Evolutionary conservation across 2,329 filamentous ascomycete genomes (phyloP).

Genomic region (Piedraia hortae): DNA sequence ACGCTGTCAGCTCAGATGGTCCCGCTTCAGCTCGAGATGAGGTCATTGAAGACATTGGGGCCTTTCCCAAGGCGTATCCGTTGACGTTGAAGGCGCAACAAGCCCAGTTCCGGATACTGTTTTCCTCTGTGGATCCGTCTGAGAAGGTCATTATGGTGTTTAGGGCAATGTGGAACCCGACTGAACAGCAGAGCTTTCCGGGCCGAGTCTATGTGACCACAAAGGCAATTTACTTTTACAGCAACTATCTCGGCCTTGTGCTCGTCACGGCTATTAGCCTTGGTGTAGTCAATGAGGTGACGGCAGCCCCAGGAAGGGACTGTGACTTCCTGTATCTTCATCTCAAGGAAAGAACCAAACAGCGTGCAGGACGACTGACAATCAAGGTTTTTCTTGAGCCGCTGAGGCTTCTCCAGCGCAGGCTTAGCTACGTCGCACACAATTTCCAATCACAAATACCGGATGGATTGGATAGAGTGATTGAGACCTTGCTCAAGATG

Average conservation of each 20-base stretch:
- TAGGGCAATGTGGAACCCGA: conserved; percentile 64
- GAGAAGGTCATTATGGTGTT: conserved; percentile 83
- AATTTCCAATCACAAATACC: conserved; percentile 48
- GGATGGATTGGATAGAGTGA: conserved; percentile 37
- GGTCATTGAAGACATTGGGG: conserved; percentile 24
- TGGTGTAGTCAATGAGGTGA: conserved; percentile 60
- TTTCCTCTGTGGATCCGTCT: conserved; percentile 39
- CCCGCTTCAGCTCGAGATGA: conserved; percentile 1
- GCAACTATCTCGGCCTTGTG: conserved; percentile 74
- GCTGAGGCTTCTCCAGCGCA: conserved; percentile 49
- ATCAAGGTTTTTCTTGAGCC: conserved; percentile 87
- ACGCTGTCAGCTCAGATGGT: conserved; percentile 1
- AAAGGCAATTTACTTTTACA: conserved; percentile 83
- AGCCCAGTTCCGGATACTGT: conserved; percentile 75
- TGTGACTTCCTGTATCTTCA: conserved; percentile 85
- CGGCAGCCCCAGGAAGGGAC: conserved; percentile 63
- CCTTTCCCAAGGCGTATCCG: conserved; percentile 53
- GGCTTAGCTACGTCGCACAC: conserved; percentile 63
- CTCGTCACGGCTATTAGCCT: conserved; percentile 55
- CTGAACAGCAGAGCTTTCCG: conserved; percentile 49
- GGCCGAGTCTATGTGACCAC: conserved; percentile 71
- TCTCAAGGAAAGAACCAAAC: conserved; percentile 31
- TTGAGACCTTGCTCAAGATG: conserved; percentile 46
- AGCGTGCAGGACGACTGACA: conserved; percentile 44
- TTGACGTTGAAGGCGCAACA: conserved; percentile 47